Conservation (phyloP, 75 land plant genomes). For the Sequoia sempervirens region DNA sequence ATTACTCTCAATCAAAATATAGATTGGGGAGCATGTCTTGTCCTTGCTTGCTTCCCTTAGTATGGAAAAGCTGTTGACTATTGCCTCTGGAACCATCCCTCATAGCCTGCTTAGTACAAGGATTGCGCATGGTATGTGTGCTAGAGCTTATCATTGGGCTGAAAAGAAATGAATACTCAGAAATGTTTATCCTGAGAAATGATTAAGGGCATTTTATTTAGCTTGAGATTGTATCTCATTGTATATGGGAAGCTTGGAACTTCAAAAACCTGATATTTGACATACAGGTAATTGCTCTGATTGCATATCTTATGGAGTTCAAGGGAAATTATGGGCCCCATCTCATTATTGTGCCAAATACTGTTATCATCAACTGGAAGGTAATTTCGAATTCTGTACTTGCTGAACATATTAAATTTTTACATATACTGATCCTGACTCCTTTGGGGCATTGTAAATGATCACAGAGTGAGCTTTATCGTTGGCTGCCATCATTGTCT, state of each 20-base stretch:
- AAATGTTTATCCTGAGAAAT: constrained; percentile 31
- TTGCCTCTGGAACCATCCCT: too few species aligned
- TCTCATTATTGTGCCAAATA: constrained; percentile 99
- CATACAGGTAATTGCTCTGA: constrained; percentile 92
- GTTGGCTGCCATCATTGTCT: constrained; percentile 89
- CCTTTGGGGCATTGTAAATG: constrained; percentile 16
- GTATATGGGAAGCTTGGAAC: background rate
- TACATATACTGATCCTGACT: background rate
- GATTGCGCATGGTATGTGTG: too few species aligned
- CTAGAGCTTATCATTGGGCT: too few species aligned
- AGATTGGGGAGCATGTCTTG: too few species aligned
- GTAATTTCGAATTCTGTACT: constrained; percentile 19
- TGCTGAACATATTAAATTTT: background rate
- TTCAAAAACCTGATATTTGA: background rate
- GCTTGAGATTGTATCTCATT: background rate
- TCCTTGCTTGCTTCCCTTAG: too few species aligned
- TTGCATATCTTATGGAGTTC: constrained; percentile 98
- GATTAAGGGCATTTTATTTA: background rate
- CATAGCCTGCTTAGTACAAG: too few species aligned
- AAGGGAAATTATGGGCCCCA: constrained; percentile 99
- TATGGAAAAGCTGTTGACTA: too few species aligned
- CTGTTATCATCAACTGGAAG: constrained; percentile 99
- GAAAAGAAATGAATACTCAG: constrained; percentile 13
- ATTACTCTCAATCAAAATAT: too few species aligned
- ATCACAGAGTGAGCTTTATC: constrained; percentile 88